Base-by-base conservation (phyloP, 768 basidiomycete genomes). In the Boletus barrowsii region DNA sequence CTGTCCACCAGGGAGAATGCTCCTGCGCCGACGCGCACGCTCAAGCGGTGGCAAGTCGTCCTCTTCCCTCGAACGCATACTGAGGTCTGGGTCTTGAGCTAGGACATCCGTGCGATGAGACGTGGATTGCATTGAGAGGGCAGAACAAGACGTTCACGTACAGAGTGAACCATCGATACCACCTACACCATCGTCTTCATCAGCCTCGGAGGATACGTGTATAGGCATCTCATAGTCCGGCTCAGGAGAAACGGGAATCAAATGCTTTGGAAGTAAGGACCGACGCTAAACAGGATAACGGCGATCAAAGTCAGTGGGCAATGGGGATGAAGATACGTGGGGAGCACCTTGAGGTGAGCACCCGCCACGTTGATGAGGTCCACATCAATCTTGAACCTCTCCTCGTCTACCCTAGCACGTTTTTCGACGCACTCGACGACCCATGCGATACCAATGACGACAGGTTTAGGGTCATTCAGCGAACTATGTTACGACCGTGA, bases 381-480 rank as follows among this genome's bases (percentile, higher is more conserved):
- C 4, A 91, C 71, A 62, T 90, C 83, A 48, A 93, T 78, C 32
- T 84, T 70, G 64, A 83, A 89, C 42, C 73, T 77, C 4, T 73
- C 68, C 65, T 92, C 92, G 22, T 86, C 88, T 4, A 88, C 81
- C 42, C 71, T 79, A 37, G 68, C 68, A 42, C 79, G 76, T 57
- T 84, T 81, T 62, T 93, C 91, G 2, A 80, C 87, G 59, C 91
- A 95, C 63, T 90, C 85, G 3, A 93, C 88, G 5, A 95, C 88
- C 93, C 93, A 94, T 17, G 83, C 87, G 60, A 93, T 90, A 9
- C 90, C 88, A 15, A 96, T 87, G 15, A 92, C 84, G 24, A 73
- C 59, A 0, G 93, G 93, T 63, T 86, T 79, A 63, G 68, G 88
- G 39, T 90, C 85, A 42, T 82, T 74, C 22, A 90, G 72, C 45